phyloP scores from a whole-genome alignment of 2,329 filamentous ascomycete species.

The Alternaria viburni region DNA sequence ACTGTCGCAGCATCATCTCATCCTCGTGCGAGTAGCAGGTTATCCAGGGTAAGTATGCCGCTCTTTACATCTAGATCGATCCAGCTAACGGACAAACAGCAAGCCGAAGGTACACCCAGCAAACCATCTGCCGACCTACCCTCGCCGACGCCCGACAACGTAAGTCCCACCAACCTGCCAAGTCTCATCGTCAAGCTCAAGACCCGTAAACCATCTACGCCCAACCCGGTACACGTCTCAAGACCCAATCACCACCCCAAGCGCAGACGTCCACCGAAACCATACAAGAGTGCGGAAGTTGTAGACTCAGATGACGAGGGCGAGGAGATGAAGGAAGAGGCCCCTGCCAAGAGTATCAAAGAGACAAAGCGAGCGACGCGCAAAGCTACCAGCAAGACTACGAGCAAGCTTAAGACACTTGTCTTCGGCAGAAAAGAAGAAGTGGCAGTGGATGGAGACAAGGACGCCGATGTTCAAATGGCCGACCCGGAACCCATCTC shows the following conservation, averaged over 20 bases:
- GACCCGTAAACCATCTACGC: not conserved
- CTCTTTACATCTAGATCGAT: not conserved
- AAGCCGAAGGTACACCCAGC: not conserved
- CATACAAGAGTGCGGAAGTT: not conserved
- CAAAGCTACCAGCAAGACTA: not conserved
- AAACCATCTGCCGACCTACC: not conserved
- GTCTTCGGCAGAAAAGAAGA: not conserved
- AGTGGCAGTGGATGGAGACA: not conserved
- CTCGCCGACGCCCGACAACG: too few relatives aligned
- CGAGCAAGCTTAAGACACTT: not conserved
- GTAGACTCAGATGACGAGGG: not conserved
- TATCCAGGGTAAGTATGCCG: not conserved
- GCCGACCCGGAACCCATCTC: not conserved
- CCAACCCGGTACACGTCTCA: not conserved
- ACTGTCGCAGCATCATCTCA: not conserved
- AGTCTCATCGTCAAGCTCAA: slow-evolving; percentile 2
- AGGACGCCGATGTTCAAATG: not conserved
- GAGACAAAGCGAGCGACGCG: not conserved
- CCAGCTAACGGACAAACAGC: not conserved
- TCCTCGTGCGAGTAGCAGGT: not conserved
- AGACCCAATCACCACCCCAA: not conserved
- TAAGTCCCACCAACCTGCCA: too few relatives aligned
- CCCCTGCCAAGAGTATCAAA: too few relatives aligned
- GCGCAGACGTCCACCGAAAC: not conserved
- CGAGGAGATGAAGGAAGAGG: not conserved